phyloP scores from a whole-genome alignment of 1,284 basidiomycete genomes.

The Polyporus tsugae region DNA sequence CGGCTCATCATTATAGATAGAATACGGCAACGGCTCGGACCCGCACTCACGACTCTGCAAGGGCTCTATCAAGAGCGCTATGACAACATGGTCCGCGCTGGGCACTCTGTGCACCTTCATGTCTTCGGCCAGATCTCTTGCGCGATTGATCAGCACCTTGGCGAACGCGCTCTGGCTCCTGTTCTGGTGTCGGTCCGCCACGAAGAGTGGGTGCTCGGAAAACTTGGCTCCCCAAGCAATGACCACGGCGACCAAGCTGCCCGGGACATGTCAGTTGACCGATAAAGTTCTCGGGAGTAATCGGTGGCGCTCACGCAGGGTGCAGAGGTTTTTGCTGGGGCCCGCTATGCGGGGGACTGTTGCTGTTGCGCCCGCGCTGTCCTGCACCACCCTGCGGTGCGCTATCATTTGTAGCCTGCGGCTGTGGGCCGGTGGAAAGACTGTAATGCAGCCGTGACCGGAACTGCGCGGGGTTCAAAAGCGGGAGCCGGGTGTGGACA shows the following conservation, averaged over 20 bases:
- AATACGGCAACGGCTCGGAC: conserved; percentile 1
- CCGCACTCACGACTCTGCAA: conserved; percentile 78
- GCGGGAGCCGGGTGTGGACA: conserved; percentile 83
- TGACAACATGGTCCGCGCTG: conserved; percentile 83
- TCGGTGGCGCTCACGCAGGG: conserved; percentile 33
- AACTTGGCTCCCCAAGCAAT: conserved; percentile 94
- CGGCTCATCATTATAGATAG: conserved; percentile 23
- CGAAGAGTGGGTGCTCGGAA: conserved; percentile 84
- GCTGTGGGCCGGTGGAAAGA: conserved; percentile 39
- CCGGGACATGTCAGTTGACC: not conserved
- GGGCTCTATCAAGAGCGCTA: conserved; percentile 78
- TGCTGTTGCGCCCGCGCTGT: conserved; percentile 30
- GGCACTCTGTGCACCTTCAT: conserved; percentile 85
- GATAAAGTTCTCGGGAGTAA: no score
- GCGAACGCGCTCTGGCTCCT: conserved; percentile 79
- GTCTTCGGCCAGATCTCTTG: conserved; percentile 85
- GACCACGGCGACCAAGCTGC: conserved; percentile 77
- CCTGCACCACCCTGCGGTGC: conserved; percentile 24
- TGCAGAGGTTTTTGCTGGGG: conserved; percentile 34
- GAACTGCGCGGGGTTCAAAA: conserved; percentile 82
- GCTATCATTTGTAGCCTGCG: conserved; percentile 17
- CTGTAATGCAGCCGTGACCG: conserved; percentile 71
- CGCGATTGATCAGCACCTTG: conserved; percentile 79
- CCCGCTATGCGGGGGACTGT: conserved; percentile 28
- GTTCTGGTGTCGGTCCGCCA: conserved; percentile 78